phyloP scores from a whole-genome alignment of 139 green algal species.

The Trebouxia sp. region DNA sequence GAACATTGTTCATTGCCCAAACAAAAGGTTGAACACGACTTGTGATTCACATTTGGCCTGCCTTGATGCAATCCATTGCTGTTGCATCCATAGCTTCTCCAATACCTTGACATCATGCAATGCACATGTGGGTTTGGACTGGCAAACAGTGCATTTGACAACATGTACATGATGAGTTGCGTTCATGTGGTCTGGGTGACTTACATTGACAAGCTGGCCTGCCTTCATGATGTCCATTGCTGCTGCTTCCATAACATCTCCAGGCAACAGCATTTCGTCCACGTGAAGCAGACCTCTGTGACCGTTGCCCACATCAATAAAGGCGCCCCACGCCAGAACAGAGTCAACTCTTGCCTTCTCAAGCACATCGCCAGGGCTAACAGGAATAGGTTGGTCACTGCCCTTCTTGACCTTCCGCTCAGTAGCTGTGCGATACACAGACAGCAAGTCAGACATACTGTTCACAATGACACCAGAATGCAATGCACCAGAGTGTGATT shows the following conservation, averaged over 20 bases:
- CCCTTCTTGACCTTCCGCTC: background rate
- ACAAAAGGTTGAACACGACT: background rate
- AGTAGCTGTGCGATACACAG: background rate
- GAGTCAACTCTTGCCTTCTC: slow-evolving; percentile 53
- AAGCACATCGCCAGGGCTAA: slow-evolving; percentile 55
- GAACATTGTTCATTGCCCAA: background rate
- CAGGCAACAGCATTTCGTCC: slow-evolving; percentile 56
- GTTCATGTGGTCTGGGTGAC: no score
- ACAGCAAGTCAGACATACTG: background rate
- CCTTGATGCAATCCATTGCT: slow-evolving; percentile 4
- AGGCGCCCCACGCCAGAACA: slow-evolving; percentile 16
- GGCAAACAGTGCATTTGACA: no score
- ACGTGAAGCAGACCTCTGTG: slow-evolving; percentile 72
- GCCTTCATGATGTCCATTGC: slow-evolving; percentile 35
- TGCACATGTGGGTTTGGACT: no score
- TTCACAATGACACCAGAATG: no score
- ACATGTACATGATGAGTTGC: no score
- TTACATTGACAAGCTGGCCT: slow-evolving; percentile 60
- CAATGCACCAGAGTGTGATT: no score
- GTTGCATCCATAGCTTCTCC: slow-evolving; percentile 39
- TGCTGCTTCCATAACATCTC: slow-evolving; percentile 34
- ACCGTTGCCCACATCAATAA: slow-evolving; percentile 70
- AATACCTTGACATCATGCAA: no score
- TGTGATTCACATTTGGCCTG: background rate
- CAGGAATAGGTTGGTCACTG: slow-evolving; percentile 3